Base-by-base conservation (phyloP, 2,329 filamentous ascomycete species). In the Talaromyces atroroseus region DNA sequence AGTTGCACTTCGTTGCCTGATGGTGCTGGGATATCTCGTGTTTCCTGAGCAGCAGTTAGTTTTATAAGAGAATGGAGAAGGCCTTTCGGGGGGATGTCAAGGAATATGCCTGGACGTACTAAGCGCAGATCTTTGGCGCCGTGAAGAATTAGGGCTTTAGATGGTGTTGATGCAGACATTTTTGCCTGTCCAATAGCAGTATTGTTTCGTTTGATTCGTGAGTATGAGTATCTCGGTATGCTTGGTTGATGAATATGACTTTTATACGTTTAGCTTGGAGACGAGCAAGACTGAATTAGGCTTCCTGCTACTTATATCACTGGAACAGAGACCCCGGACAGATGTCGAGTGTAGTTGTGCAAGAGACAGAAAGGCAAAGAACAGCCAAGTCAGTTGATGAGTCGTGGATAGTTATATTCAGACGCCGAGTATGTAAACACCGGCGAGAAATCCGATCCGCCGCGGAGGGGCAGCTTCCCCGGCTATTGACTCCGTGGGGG, bases 111-210 rank as follows among this genome's bases (percentile, higher is more conserved):
- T 45, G 21, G n/a, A 61, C 75, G 61, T 74, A 84, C 82, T 51
- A 84, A 74, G 62, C 80, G 75, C 54, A 85, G 73, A 63, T 85
- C 82, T 70, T 82, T 83, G 26, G 81, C 77, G 52, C 81, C 82
- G 63, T 85, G 81, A 10, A 86, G 76, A 55, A 86, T 81, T n/a
- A 78, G 70, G 4, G 76, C 75, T 58, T 70, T 67, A 23, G 52
- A 52, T 6, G 47, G 11, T 12, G 53, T 50, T 18, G n/a, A n/a
- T n/a, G 58, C 52, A 8, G 59, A 53, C 32, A 49, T 49, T 38
- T n/a, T 44, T 34, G 32, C 16, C n/a, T n/a, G n/a, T n/a, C n/a
- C n/a, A n/a, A n/a, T n/a, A n/a, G n/a, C n/a, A n/a, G n/a, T n/a
- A n/a, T n/a, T n/a, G n/a, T n/a, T n/a, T n/a, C n/a, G n/a, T n/a